A percentile compares a stretch with the other conserved stretches of the same genome.
Conservation (phyloP, 164 flowering plant genomes). For the Kalanchoe fedtschenkoi region DNA sequence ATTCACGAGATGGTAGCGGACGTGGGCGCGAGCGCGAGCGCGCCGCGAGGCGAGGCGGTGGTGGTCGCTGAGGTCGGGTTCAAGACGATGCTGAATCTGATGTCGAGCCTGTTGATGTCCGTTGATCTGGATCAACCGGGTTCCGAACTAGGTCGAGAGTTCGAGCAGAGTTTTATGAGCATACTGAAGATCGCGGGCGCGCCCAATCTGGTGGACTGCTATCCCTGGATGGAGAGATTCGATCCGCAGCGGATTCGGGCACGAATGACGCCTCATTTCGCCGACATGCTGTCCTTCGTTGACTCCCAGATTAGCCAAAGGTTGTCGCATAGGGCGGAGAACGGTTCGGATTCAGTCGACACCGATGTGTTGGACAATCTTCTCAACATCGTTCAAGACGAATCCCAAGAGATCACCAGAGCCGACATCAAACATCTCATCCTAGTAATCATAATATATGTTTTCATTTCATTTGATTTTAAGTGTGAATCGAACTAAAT, state of each 20-base stretch:
- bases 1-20: slow-evolving; percentile 18
- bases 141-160: slow-evolving; percentile 13
- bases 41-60: slow-evolving; percentile 12
- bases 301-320: slow-evolving; percentile 15
- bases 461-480: too few species aligned
- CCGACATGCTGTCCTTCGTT: slow-evolving; percentile 13
- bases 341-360: too few species aligned
- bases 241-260: slow-evolving; percentile 21
- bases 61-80: slow-evolving; percentile 24
- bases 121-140: slow-evolving; percentile 13
- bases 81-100: slow-evolving; percentile 17
- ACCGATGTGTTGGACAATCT: slow-evolving; percentile 25
- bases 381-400: slow-evolving; percentile 12
- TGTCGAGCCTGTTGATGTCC: slow-evolving; percentile 25
- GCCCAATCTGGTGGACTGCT: slow-evolving; percentile 28
- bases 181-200: slow-evolving; percentile 19
- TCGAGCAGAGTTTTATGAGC: slow-evolving; percentile 2
- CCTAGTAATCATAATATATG: slow-evolving; percentile 12
- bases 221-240: slow-evolving; percentile 17
- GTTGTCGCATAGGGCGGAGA: slow-evolving; percentile 5
- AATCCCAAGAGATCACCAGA: slow-evolving; percentile 6
- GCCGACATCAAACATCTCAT: slow-evolving; percentile 11
- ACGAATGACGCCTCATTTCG: not conserved
- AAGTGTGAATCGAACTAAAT: not conserved
- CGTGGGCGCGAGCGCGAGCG: not conserved